Evolutionary conservation across 805 yeast genomes (phyloP), one percentile per base, ranked within the genome.

Genomic region (Candida insectorum): DNA sequence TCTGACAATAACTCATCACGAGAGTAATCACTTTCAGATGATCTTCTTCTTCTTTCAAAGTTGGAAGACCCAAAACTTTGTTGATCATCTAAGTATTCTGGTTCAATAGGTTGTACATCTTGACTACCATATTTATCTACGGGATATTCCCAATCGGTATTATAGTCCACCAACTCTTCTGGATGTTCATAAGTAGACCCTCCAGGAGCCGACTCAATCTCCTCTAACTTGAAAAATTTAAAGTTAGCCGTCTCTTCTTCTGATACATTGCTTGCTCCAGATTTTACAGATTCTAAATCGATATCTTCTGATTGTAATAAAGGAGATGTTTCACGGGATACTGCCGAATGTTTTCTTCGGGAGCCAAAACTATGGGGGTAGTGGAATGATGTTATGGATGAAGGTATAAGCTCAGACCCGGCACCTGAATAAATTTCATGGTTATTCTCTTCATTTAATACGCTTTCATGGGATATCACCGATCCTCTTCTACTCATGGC

Each of bases 191-290:
- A 53, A 2, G 91, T 81, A 2, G 96, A 85, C 1, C 91, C 72
- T 29, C 96, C 96, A 34, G 85, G 93, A 0, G 97, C 97, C 31
- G 73, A 68, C 48, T 83, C 89, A 28, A 91, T 81, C 45, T 87
- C 93, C 36, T 84, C 86, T 4, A 82, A 69, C 8, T 91, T 78
- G 58, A 91, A 91, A 54, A 89, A 91, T 40, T 78, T 74, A 62
- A 93, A 91, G 35, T 79, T 67, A 10, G 52, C 49, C 10, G 52
- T 49, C 6, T 62, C 54, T 29, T 63, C 69, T 16, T 51, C 39
- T 6, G 73, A 69, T n/a, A 47, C 50, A 6, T 58, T 49, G 4
- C 70, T 58, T n/a, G 44, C 51, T 28, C 53, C 60, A 10, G 66
- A 62, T 24, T 54, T 54, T 18, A 60, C 64, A 13, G 58, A 65